Evolutionary conservation across 2,329 filamentous ascomycete species (phyloP), one percentile per base, ranked within the genome.

Genomic region (Massarina eburnea): DNA sequence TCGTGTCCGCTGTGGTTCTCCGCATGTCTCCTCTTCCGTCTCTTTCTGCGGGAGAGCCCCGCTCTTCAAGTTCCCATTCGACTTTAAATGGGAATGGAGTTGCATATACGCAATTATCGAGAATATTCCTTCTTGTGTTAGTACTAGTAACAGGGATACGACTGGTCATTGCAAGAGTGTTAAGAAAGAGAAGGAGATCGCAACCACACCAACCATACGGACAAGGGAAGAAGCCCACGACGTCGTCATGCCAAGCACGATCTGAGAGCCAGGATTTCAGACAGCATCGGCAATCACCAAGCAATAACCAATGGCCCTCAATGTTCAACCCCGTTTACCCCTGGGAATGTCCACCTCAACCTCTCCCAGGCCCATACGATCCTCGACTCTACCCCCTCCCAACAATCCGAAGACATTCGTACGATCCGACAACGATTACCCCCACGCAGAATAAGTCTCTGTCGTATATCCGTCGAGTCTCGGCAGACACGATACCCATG

Each of bases 301-400:
- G 19, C 39, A 44, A 42, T 19, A 51, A 54, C 41, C 52, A 56
- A 8, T 46, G 48, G 8, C 45, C 53, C 34, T 50, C 60, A 6
- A 43, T 46, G 9, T 53, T 57, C 36, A 48, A 45, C 12, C 58
- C 64, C 6, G 52, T 65, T n/a, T 61, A 67, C 44, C 67, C 67
- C 26, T 70, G 67, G 67, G 58, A 49, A 15, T 47, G 52, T 19
- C 61, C 64, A 12, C 66, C 66, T 18, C 56, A 63, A 52, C 46
- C 45, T 35, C 49, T 70, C 10, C 67, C 67, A 37, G 66, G 66
- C 19, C 67, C 67, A 21, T 68, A 68, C 38, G 64, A 68, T 48
- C 59, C 65, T 22, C 61, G 59, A 14, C 61, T 67, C 36, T 70
- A 63, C 42, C 67, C 67, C 39, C 51, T 63, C 10, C 64, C 66